Evolutionary conservation across 768 basidiomycete genomes (phyloP).

Genomic region (Mycena filopes): DNA sequence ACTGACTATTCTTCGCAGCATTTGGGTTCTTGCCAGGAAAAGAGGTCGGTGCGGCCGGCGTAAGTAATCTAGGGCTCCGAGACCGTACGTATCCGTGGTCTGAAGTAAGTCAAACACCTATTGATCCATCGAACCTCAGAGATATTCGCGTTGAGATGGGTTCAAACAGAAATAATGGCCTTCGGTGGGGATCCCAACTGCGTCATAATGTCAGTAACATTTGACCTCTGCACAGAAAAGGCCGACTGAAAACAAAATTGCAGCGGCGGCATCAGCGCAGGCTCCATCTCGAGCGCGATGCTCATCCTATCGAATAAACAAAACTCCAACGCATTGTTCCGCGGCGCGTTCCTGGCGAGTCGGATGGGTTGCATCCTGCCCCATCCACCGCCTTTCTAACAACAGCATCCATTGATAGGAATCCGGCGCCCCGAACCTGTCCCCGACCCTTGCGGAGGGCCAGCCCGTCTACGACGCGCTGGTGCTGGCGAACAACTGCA

Average conservation of each 20-base stretch:
- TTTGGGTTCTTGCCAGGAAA: slow-evolving; percentile 21
- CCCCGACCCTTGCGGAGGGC: background rate
- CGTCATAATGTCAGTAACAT: slow-evolving; percentile 50
- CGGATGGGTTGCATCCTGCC: background rate
- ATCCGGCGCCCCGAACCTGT: background rate
- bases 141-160: slow-evolving; percentile 60
- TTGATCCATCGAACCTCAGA: too few species aligned
- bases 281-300: slow-evolving; percentile 2
- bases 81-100: slow-evolving; percentile 22
- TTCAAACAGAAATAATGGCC: slow-evolving; percentile 61
- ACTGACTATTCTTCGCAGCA: background rate
- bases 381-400: too few species aligned
- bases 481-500: slow-evolving; percentile 36
- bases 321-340: slow-evolving; percentile 9
- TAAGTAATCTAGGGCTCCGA: slow-evolving; percentile 17
- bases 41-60: slow-evolving; percentile 11
- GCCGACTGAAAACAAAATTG: background rate
- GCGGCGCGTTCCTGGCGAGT: slow-evolving; percentile 15
- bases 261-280: slow-evolving; percentile 23
- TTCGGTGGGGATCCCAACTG: slow-evolving; percentile 67
- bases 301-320: slow-evolving; percentile 15
- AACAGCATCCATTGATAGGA: too few species aligned
- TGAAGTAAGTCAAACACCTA: too few species aligned
- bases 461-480: slow-evolving; percentile 20
- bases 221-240: too few species aligned